Percentiles rank a stretch among this genome's conserved stretches.
Conservation (phyloP, 176 grass and related monocot genomes). For the Echinochloa phyllopogon region DNA sequence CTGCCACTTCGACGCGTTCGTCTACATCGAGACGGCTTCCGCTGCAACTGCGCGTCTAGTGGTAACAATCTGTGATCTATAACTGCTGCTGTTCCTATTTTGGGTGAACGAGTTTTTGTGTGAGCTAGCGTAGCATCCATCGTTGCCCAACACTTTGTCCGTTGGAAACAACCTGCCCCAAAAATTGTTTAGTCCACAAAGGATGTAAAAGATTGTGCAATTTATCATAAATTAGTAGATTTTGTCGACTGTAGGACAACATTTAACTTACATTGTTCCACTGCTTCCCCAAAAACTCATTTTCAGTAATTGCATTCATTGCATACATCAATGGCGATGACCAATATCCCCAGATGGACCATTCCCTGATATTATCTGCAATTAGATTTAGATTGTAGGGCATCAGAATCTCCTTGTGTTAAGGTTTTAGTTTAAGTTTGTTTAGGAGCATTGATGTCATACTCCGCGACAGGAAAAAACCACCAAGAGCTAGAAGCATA, state of each 20-base stretch:
- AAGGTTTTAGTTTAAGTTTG: background rate
- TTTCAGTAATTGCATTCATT: slow-evolving; percentile 47
- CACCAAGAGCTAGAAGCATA: slow-evolving; percentile 45
- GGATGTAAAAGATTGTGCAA: background rate
- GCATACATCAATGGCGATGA: slow-evolving; percentile 49
- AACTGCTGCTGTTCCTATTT: too few relatives aligned
- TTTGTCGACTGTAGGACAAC: background rate
- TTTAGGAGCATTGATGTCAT: background rate
- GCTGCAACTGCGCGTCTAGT: too few relatives aligned
- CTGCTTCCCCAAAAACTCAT: slow-evolving; percentile 45
- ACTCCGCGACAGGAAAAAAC: slow-evolving; percentile 50
- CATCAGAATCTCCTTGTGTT: background rate
- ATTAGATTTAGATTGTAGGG: background rate
- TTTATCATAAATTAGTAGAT: background rate
- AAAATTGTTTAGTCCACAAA: background rate
- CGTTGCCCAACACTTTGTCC: too few relatives aligned
- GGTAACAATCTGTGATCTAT: too few relatives aligned
- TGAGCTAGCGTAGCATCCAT: too few relatives aligned
- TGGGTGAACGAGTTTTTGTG: too few relatives aligned
- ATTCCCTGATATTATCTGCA: slow-evolving; percentile 53
- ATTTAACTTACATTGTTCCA: slow-evolving; percentile 41
- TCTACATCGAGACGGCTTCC: too few relatives aligned
- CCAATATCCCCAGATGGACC: slow-evolving; percentile 61
- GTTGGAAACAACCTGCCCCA: background rate
- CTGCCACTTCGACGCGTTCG: too few relatives aligned